Evolutionary conservation across 140 eudicot species (phyloP).

Genomic region (Bidens hawaiensis): DNA sequence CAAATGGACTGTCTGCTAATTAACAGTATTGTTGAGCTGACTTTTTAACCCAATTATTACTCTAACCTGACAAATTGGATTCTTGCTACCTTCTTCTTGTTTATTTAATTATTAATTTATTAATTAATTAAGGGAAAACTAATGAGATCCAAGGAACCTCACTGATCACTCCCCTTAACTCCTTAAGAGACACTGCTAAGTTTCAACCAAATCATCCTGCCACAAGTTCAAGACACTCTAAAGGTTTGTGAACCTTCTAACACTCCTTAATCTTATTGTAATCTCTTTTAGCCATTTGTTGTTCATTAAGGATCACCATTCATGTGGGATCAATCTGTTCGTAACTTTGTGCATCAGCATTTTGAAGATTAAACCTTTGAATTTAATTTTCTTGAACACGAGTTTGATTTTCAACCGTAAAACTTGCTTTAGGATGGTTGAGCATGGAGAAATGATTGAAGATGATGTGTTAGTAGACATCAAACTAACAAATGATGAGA

Average conservation of each 20-base stretch:
- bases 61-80: constrained; percentile 57
- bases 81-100: constrained; percentile 37
- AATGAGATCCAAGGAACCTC: constrained; percentile 27
- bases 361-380: background rate
- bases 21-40: constrained; percentile 44
- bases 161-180: constrained; percentile 34
- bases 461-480: constrained; percentile 35
- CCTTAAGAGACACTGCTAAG: constrained; percentile 1
- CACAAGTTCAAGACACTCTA: constrained; percentile 10
- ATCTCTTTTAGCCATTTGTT: background rate
- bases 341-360: constrained; percentile 16
- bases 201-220: background rate
- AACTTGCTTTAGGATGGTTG: constrained; percentile 33
- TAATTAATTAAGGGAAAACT: background rate
- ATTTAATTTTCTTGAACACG: constrained; percentile 2
- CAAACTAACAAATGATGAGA: constrained; percentile 37
- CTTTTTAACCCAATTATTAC: constrained; percentile 33
- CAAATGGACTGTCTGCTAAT: constrained; percentile 33
- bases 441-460: constrained; percentile 24
- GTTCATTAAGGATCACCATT: background rate
- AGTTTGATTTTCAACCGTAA: background rate
- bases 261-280: constrained; percentile 13
- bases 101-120: constrained; percentile 29
- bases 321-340: no score
- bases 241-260: constrained; percentile 20